Evolutionary conservation across 2,329 filamentous ascomycete genomes (phyloP).

Genomic region (Grosmannia huntii): DNA sequence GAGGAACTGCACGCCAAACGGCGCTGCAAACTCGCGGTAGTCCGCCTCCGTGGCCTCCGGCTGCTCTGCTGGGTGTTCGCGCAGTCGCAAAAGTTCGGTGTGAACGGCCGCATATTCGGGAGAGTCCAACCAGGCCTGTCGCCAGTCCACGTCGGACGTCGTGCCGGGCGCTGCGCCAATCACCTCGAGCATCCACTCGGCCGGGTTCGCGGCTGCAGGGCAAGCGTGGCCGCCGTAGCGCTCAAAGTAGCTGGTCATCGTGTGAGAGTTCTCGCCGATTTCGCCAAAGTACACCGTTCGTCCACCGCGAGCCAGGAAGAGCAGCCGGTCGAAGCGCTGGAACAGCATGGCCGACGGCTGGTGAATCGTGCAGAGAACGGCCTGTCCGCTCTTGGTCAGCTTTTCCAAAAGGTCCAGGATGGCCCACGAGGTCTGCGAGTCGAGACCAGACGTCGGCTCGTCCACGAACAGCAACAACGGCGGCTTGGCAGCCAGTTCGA

Average conservation of each 20-base stretch:
- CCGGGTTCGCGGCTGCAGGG: constrained; percentile 59
- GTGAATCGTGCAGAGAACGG: constrained; percentile 89
- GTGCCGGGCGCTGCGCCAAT: constrained; percentile 53
- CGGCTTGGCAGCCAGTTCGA: constrained; percentile 89
- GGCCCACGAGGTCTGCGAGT: constrained; percentile 86
- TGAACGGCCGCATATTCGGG: constrained; percentile 43
- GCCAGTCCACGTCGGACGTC: constrained; percentile 52
- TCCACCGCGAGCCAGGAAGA: constrained; percentile 68
- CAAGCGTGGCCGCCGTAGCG: constrained; percentile 54
- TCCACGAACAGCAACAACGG: constrained; percentile 83
- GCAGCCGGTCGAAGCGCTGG: constrained; percentile 72
- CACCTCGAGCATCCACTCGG: constrained; percentile 64
- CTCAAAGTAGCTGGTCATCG: constrained; percentile 64
- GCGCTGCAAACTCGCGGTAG: constrained; percentile 66
- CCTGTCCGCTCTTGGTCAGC: constrained; percentile 75
- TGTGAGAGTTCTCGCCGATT: constrained; percentile 55
- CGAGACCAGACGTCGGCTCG: constrained; percentile 89
- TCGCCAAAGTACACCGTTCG: constrained; percentile 68
- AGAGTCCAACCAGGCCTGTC: constrained; percentile 46
- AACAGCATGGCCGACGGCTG: constrained; percentile 91
- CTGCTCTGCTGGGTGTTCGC: constrained; percentile 28
- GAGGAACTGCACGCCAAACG: constrained; percentile 53
- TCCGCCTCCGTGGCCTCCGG: constrained; percentile 24
- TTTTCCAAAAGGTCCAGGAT: constrained; percentile 82
- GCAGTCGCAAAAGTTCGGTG: constrained; percentile 43